Percentiles rank a stretch among this genome's conserved stretches.
phyloP scores from a whole-genome alignment of 768 basidiomycete genomes.

The Pleurotus ostreatus region DNA sequence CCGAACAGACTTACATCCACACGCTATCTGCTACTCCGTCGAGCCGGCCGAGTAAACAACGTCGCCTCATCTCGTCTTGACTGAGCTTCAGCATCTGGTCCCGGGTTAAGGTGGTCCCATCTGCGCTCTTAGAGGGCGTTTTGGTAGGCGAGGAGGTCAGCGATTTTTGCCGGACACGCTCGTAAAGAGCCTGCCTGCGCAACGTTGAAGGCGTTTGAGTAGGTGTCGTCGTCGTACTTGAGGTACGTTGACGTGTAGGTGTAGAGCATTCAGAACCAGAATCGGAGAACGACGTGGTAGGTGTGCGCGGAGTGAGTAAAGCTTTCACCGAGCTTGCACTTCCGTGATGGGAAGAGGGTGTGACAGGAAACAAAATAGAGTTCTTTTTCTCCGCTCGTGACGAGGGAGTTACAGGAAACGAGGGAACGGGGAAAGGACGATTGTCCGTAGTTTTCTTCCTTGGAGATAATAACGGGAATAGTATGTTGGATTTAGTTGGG shows the following conservation, averaged over 20 bases:
- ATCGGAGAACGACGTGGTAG: slow-evolving; percentile 28
- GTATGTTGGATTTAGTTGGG: slow-evolving; percentile 41
- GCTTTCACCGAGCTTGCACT: slow-evolving; percentile 19
- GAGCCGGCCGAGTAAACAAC: slow-evolving; percentile 74
- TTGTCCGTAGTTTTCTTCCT: slow-evolving; percentile 50
- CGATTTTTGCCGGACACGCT: slow-evolving; percentile 73
- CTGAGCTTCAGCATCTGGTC: slow-evolving; percentile 68
- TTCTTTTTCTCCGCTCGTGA: slow-evolving; percentile 14
- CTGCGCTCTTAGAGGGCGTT: slow-evolving; percentile 45
- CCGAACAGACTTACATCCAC: slow-evolving; percentile 62
- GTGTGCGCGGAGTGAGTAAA: slow-evolving; percentile 43
- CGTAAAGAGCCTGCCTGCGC: slow-evolving; percentile 75
- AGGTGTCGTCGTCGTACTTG: slow-evolving; percentile 50
- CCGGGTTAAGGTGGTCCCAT: slow-evolving; percentile 47
- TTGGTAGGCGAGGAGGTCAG: slow-evolving; percentile 67
- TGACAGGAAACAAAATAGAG: slow-evolving; percentile 55
- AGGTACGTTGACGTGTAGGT: slow-evolving; percentile 59
- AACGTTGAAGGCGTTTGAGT: slow-evolving; percentile 66
- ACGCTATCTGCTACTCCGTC: slow-evolving; percentile 81
- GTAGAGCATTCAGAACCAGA: slow-evolving; percentile 52
- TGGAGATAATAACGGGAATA: slow-evolving; percentile 35
- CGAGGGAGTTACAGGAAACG: slow-evolving; percentile 3
- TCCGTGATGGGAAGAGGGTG: slow-evolving; percentile 52
- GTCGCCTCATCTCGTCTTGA: slow-evolving; percentile 74
- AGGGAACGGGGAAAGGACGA: slow-evolving; percentile 32